A percentile compares a stretch with the other conserved stretches of the same genome.
Conservation (phyloP, 148 eudicot genomes). For the Vaccinium macrocarpon region DNA sequence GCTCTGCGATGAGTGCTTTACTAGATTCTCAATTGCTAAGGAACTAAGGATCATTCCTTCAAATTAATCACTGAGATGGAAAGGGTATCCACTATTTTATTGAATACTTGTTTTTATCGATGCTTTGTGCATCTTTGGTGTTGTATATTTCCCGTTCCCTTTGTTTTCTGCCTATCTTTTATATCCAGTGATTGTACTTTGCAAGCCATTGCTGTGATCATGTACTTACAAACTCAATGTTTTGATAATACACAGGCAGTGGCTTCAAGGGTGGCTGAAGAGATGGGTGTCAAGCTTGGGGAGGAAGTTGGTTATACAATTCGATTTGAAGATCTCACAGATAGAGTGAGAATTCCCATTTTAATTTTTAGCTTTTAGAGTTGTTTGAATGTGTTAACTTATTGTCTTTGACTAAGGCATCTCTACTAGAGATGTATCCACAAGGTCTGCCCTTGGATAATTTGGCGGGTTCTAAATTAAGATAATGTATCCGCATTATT, state of each 20-base stretch:
- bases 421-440: background rate
- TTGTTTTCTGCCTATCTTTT: background rate
- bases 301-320: slow-evolving; percentile 98
- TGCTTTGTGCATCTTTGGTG: background rate
- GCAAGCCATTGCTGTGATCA: background rate
- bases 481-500: background rate
- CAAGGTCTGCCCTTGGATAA: background rate
- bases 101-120: background rate
- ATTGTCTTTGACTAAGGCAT: slow-evolving; percentile 1
- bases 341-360: slow-evolving; percentile 43
- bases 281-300: slow-evolving; percentile 95
- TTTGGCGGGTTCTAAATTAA: background rate
- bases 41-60: background rate
- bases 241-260: slow-evolving; percentile 54
- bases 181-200: background rate
- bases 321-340: slow-evolving; percentile 88
- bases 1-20: background rate
- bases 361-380: background rate
- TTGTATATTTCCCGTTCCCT: background rate
- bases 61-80: slow-evolving; percentile 8
- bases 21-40: background rate
- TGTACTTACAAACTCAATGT: slow-evolving; percentile 15
- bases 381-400: background rate
- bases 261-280: slow-evolving; percentile 94
- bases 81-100: background rate